Percentiles rank a stretch among this genome's conserved stretches.
These are phyloP conservation scores for Phoenix roebelenii DNA, from an alignment of 176 grass and related monocot genomes.

Conservation along the genomic window DNA sequence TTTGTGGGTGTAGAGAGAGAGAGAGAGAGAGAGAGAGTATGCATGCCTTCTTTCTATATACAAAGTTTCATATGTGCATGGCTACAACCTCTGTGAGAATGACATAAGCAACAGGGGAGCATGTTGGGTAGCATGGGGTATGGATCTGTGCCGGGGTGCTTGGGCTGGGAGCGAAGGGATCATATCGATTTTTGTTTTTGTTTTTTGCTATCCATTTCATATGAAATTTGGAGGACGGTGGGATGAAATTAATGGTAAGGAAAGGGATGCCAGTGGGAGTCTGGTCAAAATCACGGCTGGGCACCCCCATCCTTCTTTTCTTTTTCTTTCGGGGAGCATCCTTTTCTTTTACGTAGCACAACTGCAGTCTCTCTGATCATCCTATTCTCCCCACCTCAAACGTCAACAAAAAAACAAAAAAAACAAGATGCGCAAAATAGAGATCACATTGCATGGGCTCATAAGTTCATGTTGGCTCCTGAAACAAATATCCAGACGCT, in stretches of 20 bases:
- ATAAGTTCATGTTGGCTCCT: too few relatives aligned
- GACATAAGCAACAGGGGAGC: constrained; percentile 41
- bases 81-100: constrained; percentile 35
- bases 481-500: too few relatives aligned
- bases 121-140: constrained; percentile 1
- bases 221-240: too few relatives aligned
- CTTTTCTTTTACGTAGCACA: not conserved
- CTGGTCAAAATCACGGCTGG: not conserved
- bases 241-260: not conserved
- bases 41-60: not conserved
- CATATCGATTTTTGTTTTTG: constrained; percentile 4
- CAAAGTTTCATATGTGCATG: constrained; percentile 16
- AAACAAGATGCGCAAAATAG: too few relatives aligned
- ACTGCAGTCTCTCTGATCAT: not conserved
- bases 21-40: not conserved
- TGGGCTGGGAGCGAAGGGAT: not conserved
- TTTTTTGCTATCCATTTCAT: not conserved
- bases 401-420: too few relatives aligned
- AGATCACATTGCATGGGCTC: too few relatives aligned
- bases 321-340: too few relatives aligned
- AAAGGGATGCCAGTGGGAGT: not conserved
- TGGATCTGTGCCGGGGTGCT: not conserved
- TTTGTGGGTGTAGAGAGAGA: constrained; percentile 2
- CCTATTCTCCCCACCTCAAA: not conserved
- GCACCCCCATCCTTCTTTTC: not conserved